Percentiles rank a stretch among this genome's conserved stretches.
Conservation (phyloP, 495 filamentous ascomycete species). For the Parmelia sp. region DNA sequence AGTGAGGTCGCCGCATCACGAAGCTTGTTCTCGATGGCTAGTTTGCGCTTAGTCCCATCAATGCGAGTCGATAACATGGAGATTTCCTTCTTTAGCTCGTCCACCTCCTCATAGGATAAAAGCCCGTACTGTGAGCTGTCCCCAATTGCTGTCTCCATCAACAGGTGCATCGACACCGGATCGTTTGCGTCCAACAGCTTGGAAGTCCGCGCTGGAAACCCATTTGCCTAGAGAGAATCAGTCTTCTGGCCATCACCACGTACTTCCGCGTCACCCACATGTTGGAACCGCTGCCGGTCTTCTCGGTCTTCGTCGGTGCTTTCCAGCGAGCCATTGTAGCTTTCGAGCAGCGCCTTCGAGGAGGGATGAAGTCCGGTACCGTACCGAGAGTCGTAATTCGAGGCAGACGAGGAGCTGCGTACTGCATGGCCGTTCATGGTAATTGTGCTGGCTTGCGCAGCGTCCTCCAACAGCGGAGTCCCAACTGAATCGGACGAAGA, state of each 20-base stretch:
- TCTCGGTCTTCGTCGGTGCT: constrained; percentile 4
- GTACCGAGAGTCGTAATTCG: constrained; percentile 42
- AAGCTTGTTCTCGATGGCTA: constrained; percentile 88
- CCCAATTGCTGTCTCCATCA: constrained; percentile 86
- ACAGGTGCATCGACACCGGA: constrained; percentile 67
- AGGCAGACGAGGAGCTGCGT: constrained; percentile 43
- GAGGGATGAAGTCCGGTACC: constrained; percentile 34
- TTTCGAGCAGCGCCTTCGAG: constrained; percentile 41
- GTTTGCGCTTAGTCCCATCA: constrained; percentile 69
- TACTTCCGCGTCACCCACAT: neutral
- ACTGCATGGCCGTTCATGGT: constrained; percentile 41
- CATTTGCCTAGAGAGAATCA: constrained; percentile 21
- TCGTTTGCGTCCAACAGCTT: constrained; percentile 45
- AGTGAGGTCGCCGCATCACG: constrained; percentile 87
- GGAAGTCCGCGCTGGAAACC: constrained; percentile 36
- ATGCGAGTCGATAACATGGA: constrained; percentile 63
- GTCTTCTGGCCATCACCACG: neutral
- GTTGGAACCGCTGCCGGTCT: constrained; percentile 10
- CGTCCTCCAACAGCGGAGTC: neutral
- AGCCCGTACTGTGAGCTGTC: constrained; percentile 82
- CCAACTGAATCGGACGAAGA: neutral
- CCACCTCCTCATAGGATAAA: constrained; percentile 82
- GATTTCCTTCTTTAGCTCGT: constrained; percentile 80
- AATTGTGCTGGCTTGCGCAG: constrained; percentile 15
- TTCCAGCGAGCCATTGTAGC: constrained; percentile 38